Evolutionary conservation across 2,329 filamentous ascomycete genomes (phyloP).

Genomic region (Aspergillus sp.): DNA sequence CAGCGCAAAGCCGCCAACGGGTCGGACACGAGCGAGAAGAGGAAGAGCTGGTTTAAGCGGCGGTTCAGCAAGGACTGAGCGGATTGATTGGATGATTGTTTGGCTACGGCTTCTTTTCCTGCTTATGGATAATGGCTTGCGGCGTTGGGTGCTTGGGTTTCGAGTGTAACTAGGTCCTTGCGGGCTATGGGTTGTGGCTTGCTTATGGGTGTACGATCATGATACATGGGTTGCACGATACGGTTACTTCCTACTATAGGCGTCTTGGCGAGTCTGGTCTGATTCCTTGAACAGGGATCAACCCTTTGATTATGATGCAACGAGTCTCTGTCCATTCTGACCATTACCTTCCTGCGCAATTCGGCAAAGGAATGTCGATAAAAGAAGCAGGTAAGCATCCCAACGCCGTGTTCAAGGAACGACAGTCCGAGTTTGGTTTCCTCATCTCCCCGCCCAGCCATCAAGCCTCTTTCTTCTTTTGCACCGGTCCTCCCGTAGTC

Average conservation of each 20-base stretch:
- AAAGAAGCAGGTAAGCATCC: too few relatives aligned
- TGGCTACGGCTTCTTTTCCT: conserved; percentile 18
- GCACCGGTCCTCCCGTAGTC: conserved; percentile 62
- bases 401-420: too few relatives aligned
- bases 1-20: conserved; percentile 16
- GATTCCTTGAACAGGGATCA: too few relatives aligned
- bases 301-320: too few relatives aligned
- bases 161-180: too few relatives aligned
- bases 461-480: conserved; percentile 33
- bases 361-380: too few relatives aligned
- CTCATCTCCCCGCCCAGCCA: too few relatives aligned
- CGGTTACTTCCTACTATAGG: conserved; percentile 1
- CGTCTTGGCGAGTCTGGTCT: too few relatives aligned
- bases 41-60: conserved; percentile 81
- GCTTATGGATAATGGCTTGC: neutral
- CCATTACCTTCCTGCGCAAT: too few relatives aligned
- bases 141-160: too few relatives aligned
- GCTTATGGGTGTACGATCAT: conserved; percentile 14
- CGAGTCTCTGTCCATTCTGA: too few relatives aligned
- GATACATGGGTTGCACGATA: conserved; percentile 13
- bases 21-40: conserved; percentile 50
- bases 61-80: conserved; percentile 55
- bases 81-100: neutral
- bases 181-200: conserved; percentile 1
- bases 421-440: too few relatives aligned